Percentiles rank a stretch among this genome's conserved stretches.
These are phyloP conservation scores for Beauveria sp. DNA, from an alignment of 2,329 filamentous ascomycete genomes.

Conservation along the genomic window DNA sequence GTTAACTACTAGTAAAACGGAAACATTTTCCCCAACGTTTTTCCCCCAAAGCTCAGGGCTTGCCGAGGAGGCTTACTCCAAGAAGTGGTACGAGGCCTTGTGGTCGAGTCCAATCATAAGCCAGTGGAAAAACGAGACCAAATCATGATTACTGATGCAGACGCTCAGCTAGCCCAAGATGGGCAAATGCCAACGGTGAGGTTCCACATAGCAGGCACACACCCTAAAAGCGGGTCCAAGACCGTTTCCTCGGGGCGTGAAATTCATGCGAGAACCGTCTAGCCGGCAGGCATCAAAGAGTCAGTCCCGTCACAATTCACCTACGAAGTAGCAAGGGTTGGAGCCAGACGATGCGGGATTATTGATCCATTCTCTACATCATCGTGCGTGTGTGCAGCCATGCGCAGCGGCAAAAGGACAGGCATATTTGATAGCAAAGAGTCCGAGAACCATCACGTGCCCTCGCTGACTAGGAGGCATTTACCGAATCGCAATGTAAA, in stretches of 20 bases:
- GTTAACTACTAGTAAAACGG: no score
- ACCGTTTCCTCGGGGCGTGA: not conserved
- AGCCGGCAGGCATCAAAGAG: not conserved
- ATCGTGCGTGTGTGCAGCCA: not conserved
- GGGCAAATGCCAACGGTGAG: conserved; percentile 6
- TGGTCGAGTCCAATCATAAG: not conserved
- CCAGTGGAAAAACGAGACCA: not conserved
- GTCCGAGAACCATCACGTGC: not conserved
- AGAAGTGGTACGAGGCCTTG: conserved; percentile 3
- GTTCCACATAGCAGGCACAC: not conserved
- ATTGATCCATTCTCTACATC: not conserved
- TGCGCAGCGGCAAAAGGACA: not conserved
- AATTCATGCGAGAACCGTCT: conserved; percentile 8
- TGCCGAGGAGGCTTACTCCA: not conserved
- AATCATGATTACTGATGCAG: conserved; percentile 12
- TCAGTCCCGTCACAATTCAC: not conserved
- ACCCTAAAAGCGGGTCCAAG: not conserved
- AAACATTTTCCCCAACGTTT: not conserved
- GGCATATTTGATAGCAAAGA: no score
- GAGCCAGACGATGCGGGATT: not conserved
- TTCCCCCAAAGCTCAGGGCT: not conserved
- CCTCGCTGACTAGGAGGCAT: not conserved
- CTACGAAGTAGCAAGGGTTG: not conserved
- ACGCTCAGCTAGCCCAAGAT: not conserved
- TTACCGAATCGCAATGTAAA: not conserved